Evolutionary conservation across 2,329 filamentous ascomycete genomes (phyloP).

Genomic region (Ophiobolus disseminans): DNA sequence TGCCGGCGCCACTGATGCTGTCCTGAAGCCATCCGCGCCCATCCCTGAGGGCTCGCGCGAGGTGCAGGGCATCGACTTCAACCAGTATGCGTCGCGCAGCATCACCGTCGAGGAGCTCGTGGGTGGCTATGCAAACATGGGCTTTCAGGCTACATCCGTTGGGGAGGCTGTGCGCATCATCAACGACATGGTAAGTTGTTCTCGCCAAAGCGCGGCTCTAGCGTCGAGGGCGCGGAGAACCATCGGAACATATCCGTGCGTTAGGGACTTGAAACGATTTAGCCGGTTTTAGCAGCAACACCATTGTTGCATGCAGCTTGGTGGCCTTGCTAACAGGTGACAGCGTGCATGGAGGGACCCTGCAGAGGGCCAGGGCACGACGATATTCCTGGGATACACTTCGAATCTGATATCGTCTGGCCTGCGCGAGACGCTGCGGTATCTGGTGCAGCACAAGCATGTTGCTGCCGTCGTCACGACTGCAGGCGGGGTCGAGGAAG

Average conservation of each 20-base stretch:
- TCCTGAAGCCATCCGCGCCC: slow-evolving; percentile 82
- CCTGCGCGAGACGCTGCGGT: slow-evolving; percentile 87
- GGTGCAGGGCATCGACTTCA: slow-evolving; percentile 92
- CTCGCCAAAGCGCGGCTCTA: slow-evolving; percentile 20
- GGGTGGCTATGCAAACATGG: slow-evolving; percentile 83
- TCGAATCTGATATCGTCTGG: slow-evolving; percentile 98
- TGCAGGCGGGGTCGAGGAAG: slow-evolving; percentile 93
- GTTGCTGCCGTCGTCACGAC: slow-evolving; percentile 94
- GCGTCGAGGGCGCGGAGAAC: slow-evolving; percentile 22
- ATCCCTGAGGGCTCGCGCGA: slow-evolving; percentile 79
- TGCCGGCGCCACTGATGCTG: slow-evolving; percentile 70
- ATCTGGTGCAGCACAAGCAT: slow-evolving; percentile 90
- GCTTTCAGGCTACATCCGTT: slow-evolving; percentile 80
- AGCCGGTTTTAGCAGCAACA: slow-evolving; percentile 40
- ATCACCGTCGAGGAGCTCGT: slow-evolving; percentile 88
- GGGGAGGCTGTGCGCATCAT: slow-evolving; percentile 90
- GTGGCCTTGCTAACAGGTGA: slow-evolving; percentile 36
- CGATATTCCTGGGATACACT: slow-evolving; percentile 96
- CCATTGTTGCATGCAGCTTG: slow-evolving; percentile 29
- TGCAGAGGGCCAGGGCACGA: slow-evolving; percentile 79
- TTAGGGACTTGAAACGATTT: slow-evolving; percentile 28
- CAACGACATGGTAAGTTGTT: slow-evolving; percentile 80
- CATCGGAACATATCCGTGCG: slow-evolving; percentile 34
- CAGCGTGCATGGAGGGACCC: slow-evolving; percentile 82
- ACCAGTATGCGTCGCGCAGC: slow-evolving; percentile 74